Conservation (phyloP, 148 eudicot genomes). For the Nepenthes mirabilis region DNA sequence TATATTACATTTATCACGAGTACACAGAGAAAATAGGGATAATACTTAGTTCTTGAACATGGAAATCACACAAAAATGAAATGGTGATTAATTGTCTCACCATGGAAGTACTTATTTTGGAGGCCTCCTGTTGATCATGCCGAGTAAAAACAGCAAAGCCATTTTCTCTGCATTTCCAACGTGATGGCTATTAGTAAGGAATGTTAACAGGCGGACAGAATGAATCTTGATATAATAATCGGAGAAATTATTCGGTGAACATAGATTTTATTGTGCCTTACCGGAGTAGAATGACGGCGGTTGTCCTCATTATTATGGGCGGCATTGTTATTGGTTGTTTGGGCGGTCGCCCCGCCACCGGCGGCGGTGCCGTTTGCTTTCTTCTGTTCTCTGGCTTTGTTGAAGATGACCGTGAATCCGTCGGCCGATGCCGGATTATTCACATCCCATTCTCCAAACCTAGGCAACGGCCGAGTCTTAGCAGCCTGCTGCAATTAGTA, state of each 20-base stretch:
- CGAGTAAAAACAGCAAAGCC: constrained; percentile 47
- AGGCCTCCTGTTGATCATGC: neutral
- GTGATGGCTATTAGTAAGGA: neutral
- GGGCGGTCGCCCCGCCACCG: constrained; percentile 3
- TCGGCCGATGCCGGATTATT: constrained; percentile 37
- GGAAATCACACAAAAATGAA: too few species aligned
- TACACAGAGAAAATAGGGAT: too few species aligned
- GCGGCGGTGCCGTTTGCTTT: constrained; percentile 32
- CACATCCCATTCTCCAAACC: constrained; percentile 58
- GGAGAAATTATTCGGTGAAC: neutral
- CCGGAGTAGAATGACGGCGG: neutral
- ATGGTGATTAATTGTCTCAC: too few species aligned
- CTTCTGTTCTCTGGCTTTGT: constrained; percentile 77
- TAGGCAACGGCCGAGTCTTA: constrained; percentile 24
- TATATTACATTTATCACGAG: too few species aligned
- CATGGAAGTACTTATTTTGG: too few species aligned
- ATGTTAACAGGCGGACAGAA: neutral
- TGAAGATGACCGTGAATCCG: constrained; percentile 37
- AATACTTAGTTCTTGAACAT: too few species aligned
- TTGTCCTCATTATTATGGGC: neutral
- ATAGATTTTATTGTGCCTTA: constrained; percentile 8
- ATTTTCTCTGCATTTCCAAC: constrained; percentile 30
- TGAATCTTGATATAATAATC: neutral
- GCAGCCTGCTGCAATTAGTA: constrained; percentile 6
- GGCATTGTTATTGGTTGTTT: neutral